Evolutionary conservation across 768 basidiomycete genomes (phyloP).

Genomic region (Hydnum rufescens): DNA sequence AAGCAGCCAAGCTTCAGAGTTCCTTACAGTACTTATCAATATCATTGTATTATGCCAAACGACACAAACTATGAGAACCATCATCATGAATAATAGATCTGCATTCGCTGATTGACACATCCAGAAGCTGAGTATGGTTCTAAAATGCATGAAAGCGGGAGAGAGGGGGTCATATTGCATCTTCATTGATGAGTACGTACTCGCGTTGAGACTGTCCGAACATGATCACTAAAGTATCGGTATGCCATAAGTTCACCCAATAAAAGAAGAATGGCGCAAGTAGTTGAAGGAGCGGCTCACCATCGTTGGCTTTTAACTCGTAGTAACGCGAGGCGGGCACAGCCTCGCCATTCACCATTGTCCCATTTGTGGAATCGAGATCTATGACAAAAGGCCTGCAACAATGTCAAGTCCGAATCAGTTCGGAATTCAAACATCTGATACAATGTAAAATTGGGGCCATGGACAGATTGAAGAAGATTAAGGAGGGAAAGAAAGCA

Average conservation of each 20-base stretch:
- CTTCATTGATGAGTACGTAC: slow-evolving; percentile 73
- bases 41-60: too few species aligned
- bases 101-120: too few species aligned
- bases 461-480: not conserved
- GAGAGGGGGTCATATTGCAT: too few species aligned
- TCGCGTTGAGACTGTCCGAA: slow-evolving; percentile 66
- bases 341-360: slow-evolving; percentile 68
- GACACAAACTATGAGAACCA: too few species aligned
- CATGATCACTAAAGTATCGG: slow-evolving; percentile 46
- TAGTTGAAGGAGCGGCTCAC: slow-evolving; percentile 31
- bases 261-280: not conserved
- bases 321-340: slow-evolving; percentile 79
- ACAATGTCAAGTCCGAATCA: not conserved
- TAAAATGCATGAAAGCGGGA: too few species aligned
- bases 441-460: not conserved
- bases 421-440: slow-evolving; percentile 3
- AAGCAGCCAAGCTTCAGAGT: too few species aligned
- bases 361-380: slow-evolving; percentile 95
- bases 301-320: slow-evolving; percentile 60
- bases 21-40: too few species aligned
- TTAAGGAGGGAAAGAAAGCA: slow-evolving; percentile 7
- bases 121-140: too few species aligned
- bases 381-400: slow-evolving; percentile 89
- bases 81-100: too few species aligned
- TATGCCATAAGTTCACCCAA: slow-evolving; percentile 6